Evolutionary conservation across 2,329 filamentous ascomycete species (phyloP), one percentile per base, ranked within the genome.

Genomic region (Eutypa lata): DNA sequence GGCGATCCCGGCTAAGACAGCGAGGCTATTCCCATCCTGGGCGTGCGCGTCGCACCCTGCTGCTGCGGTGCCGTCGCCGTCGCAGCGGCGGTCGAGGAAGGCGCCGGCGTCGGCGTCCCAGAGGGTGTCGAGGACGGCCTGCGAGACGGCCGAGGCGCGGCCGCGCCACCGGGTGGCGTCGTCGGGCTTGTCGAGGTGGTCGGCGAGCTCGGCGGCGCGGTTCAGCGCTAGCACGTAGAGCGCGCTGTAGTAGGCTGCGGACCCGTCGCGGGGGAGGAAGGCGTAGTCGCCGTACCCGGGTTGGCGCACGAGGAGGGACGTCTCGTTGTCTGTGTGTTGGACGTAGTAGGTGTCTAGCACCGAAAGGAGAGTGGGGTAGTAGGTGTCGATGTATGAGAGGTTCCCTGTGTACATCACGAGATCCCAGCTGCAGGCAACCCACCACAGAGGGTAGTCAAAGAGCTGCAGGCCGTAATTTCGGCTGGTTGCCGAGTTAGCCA

Each of bases 401-500:
- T 80, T 73, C 11, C 75, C 76, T 0, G 75, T 79, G 61, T 81
- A 79, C 64, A 80, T 67, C 45, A 79, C 73, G 19, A 75, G 66
- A 57, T 81, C 77, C 53, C 72, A 74, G 51, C 70, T 75, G 53
- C 72, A 76, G 7, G 74, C 68, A 2, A 81, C 72, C 78, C 78
- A 81, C 73, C 75, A 80, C 0, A 81, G 64, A 2, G 78, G 77
- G 51, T 81, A 81, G 53, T 81, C 78, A 40, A 80, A 78, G 0
- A 81, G 66, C 0, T 68, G 65, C 1, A 81, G 71, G 0, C 69
- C 72, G 56, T 81, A 81, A 48, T 73, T 66, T 22, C 69, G 73
- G 18, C 72, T 76, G 24, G 22, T 13, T 7, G 19, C 14, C 8
- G 19, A 7, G 11, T 43, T 22, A 43, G 31, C 8, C 7, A 35